These are phyloP conservation scores for Mycoemilia scoparia DNA, from an alignment of 192 early-diverging fungal genomes.

Conservation along the genomic window DNA sequence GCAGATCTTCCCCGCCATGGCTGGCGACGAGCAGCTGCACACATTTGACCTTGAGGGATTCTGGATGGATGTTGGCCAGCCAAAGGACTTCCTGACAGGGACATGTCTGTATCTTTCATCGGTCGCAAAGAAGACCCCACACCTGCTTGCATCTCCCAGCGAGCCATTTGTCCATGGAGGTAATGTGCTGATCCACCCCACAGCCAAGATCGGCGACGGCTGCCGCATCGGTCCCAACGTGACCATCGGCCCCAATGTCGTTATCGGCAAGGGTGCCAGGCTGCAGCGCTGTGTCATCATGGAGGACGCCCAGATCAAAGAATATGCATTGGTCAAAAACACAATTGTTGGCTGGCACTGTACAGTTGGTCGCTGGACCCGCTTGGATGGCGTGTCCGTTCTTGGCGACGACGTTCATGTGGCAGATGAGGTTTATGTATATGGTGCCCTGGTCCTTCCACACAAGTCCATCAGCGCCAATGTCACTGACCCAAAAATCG, in stretches of 20 bases:
- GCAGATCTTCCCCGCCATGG: slow-evolving; percentile 92
- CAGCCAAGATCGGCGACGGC: slow-evolving; percentile 82
- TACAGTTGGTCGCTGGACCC: slow-evolving; percentile 84
- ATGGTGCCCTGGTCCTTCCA: slow-evolving; percentile 89
- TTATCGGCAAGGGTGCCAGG: slow-evolving; percentile 88
- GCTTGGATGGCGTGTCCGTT: slow-evolving; percentile 86
- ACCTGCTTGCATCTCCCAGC: slow-evolving; percentile 45
- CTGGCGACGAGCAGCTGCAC: slow-evolving; percentile 69
- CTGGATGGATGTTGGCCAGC: slow-evolving; percentile 99
- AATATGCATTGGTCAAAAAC: slow-evolving; percentile 77
- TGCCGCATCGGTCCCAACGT: slow-evolving; percentile 98
- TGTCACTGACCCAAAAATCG: slow-evolving; percentile 82
- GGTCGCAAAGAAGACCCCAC: slow-evolving; percentile 57
- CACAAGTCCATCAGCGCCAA: slow-evolving; percentile 84
- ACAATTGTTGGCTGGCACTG: slow-evolving; percentile 95
- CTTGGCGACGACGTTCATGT: slow-evolving; percentile 95
- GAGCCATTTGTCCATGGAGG: slow-evolving; percentile 57
- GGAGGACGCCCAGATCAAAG: slow-evolving; percentile 66
- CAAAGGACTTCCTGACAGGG: slow-evolving; percentile 93
- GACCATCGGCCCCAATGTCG: slow-evolving; percentile 76
- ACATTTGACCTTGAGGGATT: slow-evolving; percentile 86
- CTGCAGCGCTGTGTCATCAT: slow-evolving; percentile 77
- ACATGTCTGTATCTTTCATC: slow-evolving; percentile 82
- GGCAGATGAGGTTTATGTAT: slow-evolving; percentile 82
- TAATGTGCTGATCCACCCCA: slow-evolving; percentile 81